Evolutionary conservation across 1,284 basidiomycete species (phyloP).

Genomic region (Pseudozyma sp.): DNA sequence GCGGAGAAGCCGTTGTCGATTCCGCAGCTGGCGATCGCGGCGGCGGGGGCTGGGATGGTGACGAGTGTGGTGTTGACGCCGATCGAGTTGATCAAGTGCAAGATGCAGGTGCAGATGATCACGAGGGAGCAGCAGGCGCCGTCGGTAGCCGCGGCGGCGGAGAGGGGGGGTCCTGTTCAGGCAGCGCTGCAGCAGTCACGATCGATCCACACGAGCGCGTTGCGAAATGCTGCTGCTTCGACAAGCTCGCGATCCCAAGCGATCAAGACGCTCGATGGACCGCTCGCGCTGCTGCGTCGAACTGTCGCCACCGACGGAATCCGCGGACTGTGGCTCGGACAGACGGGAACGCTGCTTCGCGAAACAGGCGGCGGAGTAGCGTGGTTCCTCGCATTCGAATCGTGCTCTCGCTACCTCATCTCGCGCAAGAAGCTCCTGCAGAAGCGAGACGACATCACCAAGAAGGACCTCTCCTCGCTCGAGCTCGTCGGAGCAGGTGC

Average conservation of each 20-base stretch:
- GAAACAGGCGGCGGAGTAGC: slow-evolving; percentile 87
- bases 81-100: slow-evolving; percentile 90
- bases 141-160: slow-evolving; percentile 29
- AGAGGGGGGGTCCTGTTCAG: slow-evolving; percentile 41
- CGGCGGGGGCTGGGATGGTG: slow-evolving; percentile 82
- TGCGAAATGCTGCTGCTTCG: slow-evolving; percentile 11
- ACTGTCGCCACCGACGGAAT: slow-evolving; percentile 78
- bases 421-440: slow-evolving; percentile 50
- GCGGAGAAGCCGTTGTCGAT: slow-evolving; percentile 70
- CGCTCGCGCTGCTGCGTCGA: slow-evolving; percentile 76
- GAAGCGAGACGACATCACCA: slow-evolving; percentile 63
- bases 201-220: slow-evolving; percentile 24
- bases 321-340: slow-evolving; percentile 85
- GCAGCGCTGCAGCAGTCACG: slow-evolving; percentile 41
- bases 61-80: slow-evolving; percentile 89
- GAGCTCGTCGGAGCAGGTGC: slow-evolving; percentile 89
- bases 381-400: slow-evolving; percentile 88
- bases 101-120: slow-evolving; percentile 94
- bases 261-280: slow-evolving; percentile 73
- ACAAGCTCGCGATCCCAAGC: slow-evolving; percentile 5
- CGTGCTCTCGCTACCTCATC: slow-evolving; percentile 52
- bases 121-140: slow-evolving; percentile 69
- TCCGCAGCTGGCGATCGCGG: slow-evolving; percentile 79
- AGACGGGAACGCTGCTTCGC: slow-evolving; percentile 81
- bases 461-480: slow-evolving; percentile 76